Evolutionary conservation across 2,329 filamentous ascomycete species (phyloP).

Genomic region (Ophiognomonia clavigignenti-juglandacearum): DNA sequence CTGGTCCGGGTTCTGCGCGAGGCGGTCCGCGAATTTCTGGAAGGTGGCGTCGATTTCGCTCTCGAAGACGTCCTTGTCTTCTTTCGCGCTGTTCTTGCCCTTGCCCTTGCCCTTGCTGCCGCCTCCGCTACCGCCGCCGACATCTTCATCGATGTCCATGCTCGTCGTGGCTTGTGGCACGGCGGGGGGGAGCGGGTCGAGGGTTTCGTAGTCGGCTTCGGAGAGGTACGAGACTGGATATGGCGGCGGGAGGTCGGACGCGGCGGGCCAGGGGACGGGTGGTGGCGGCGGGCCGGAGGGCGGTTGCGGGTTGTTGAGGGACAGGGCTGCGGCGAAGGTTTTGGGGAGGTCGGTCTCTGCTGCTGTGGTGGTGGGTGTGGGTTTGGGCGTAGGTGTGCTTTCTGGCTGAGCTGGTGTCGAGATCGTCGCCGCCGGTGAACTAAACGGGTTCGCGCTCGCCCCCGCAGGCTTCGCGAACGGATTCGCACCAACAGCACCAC

Average conservation of each 20-base stretch:
- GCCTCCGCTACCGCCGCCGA: slow-evolving; percentile 24
- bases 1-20: slow-evolving; percentile 78
- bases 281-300: slow-evolving; percentile 31
- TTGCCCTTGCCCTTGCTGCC: too few species aligned
- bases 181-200: slow-evolving; percentile 53
- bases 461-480: slow-evolving; percentile 49
- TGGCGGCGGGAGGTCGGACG: slow-evolving; percentile 58
- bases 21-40: slow-evolving; percentile 72
- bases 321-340: slow-evolving; percentile 71
- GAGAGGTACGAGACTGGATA: slow-evolving; percentile 75
- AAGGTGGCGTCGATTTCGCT: slow-evolving; percentile 71
- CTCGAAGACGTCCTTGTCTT: slow-evolving; percentile 71
- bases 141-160: slow-evolving; percentile 42
- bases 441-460: slow-evolving; percentile 39
- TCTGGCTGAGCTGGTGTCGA: slow-evolving; percentile 22
- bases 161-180: slow-evolving; percentile 42
- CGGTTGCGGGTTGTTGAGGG: slow-evolving; percentile 57
- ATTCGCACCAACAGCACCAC: too few species aligned
- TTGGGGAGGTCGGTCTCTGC: slow-evolving; percentile 49
- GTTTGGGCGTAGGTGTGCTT: slow-evolving; percentile 18
- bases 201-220: slow-evolving; percentile 88
- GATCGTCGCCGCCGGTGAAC: slow-evolving; percentile 8
- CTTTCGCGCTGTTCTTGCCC: too few species aligned
- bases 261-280: slow-evolving; percentile 70
- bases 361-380: too few species aligned